A percentile compares a stretch with the other conserved stretches of the same genome.
phyloP scores from a whole-genome alignment of 345 rosid genomes.

The Salix brachista region DNA sequence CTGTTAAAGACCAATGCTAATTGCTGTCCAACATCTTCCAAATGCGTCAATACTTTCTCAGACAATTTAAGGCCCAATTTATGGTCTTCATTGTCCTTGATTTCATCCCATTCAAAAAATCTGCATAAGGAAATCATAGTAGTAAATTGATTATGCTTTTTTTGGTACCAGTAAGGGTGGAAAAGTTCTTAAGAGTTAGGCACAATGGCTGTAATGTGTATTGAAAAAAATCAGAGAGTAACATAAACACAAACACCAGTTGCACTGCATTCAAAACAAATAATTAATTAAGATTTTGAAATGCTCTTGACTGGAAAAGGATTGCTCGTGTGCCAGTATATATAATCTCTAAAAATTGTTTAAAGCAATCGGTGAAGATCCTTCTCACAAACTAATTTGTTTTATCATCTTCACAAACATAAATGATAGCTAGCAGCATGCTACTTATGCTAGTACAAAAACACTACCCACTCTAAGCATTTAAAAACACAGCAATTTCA shows the following conservation, averaged over 20 bases:
- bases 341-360: not conserved
- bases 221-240: not conserved
- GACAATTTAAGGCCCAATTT: slow-evolving; percentile 46
- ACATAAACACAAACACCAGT: not conserved
- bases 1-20: slow-evolving; percentile 62
- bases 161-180: not conserved
- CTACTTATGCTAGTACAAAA: not conserved
- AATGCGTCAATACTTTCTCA: slow-evolving; percentile 46
- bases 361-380: not conserved
- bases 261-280: not conserved
- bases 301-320: not conserved
- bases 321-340: not conserved
- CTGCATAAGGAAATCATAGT: slow-evolving; percentile 30
- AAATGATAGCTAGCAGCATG: not conserved
- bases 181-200: not conserved
- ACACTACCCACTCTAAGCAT: not conserved
- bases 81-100: slow-evolving; percentile 33
- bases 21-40: slow-evolving; percentile 68
- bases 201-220: not conserved
- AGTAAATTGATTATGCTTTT: not conserved
- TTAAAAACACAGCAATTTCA: not conserved
- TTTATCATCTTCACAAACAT: not conserved
- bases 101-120: slow-evolving; percentile 63
- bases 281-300: not conserved
- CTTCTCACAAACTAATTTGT: not conserved